Conservation (phyloP, 78 protist genomes). For the Corallochytrium limacisporum region DNA sequence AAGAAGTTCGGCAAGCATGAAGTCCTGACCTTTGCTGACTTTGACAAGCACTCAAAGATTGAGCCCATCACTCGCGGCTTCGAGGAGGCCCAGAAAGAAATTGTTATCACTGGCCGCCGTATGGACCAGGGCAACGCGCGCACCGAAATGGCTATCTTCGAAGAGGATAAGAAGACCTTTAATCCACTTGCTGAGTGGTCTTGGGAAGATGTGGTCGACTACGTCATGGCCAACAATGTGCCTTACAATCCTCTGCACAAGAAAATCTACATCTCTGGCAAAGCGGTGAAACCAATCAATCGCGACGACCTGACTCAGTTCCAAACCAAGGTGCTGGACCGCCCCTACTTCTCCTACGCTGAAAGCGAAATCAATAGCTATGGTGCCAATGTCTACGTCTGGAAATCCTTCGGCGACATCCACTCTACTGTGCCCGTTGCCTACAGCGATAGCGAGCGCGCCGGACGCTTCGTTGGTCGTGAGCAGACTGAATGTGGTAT, state of each 20-base stretch:
- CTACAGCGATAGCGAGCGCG: slow-evolving; percentile 11
- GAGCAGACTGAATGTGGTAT: slow-evolving; percentile 39
- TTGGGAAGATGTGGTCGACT: slow-evolving; percentile 23
- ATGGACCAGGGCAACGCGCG: slow-evolving; percentile 34
- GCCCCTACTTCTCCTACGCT: slow-evolving; percentile 19
- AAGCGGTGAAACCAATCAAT: background rate
- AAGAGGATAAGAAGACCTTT: slow-evolving; percentile 21
- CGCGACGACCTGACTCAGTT: slow-evolving; percentile 6
- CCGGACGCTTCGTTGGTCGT: slow-evolving; percentile 34
- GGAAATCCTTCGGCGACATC: slow-evolving; percentile 31
- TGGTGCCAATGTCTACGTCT: slow-evolving; percentile 19
- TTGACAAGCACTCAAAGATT: slow-evolving; percentile 25
- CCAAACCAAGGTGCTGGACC: background rate
- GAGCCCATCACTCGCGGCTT: slow-evolving; percentile 20
- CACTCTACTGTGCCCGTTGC: slow-evolving; percentile 29
- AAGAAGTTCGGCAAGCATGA: slow-evolving; percentile 12
- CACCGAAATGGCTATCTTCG: slow-evolving; percentile 13
- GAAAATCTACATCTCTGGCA: background rate
- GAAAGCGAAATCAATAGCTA: background rate
- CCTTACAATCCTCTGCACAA: slow-evolving; percentile 24
- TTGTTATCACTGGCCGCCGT: slow-evolving; percentile 30
- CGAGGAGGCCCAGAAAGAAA: background rate
- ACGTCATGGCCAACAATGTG: background rate
- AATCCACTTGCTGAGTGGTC: slow-evolving; percentile 41
- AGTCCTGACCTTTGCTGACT: slow-evolving; percentile 12